Conservation (phyloP, 305 asterid species). For the Fraxinus baroniana region DNA sequence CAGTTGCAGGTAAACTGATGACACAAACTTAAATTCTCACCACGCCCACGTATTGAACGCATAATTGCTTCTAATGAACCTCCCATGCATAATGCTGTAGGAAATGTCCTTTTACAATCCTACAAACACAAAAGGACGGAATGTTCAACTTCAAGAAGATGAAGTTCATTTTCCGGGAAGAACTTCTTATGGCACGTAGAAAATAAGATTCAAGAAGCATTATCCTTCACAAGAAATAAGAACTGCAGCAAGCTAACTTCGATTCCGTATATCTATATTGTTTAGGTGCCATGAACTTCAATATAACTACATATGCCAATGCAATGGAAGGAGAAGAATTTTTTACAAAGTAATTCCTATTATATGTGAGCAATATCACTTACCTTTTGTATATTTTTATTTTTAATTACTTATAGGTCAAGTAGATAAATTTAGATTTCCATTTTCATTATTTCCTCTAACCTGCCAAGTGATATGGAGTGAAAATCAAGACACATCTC, state of each 20-base stretch:
- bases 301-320: not conserved
- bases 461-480: not conserved
- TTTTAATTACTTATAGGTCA: not conserved
- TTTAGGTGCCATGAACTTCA: not conserved
- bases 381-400: not conserved
- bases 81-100: constrained; percentile 79
- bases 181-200: not conserved
- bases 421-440: not conserved
- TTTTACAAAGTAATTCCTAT: not conserved
- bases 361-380: not conserved
- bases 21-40: constrained; percentile 49
- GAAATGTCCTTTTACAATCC: constrained; percentile 88
- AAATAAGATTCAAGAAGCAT: constrained; percentile 7
- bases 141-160: not conserved
- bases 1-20: constrained; percentile 16
- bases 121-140: constrained; percentile 28
- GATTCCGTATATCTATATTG: not conserved
- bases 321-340: not conserved
- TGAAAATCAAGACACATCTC: not conserved
- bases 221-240: not conserved
- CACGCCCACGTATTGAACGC: constrained; percentile 74
- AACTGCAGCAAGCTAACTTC: not conserved
- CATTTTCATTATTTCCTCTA: not conserved
- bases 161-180: not conserved
- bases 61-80: constrained; percentile 83